Evolutionary conservation across 78 protist genomes (phyloP).

Genomic region (Dictyostelium firmibasis): DNA sequence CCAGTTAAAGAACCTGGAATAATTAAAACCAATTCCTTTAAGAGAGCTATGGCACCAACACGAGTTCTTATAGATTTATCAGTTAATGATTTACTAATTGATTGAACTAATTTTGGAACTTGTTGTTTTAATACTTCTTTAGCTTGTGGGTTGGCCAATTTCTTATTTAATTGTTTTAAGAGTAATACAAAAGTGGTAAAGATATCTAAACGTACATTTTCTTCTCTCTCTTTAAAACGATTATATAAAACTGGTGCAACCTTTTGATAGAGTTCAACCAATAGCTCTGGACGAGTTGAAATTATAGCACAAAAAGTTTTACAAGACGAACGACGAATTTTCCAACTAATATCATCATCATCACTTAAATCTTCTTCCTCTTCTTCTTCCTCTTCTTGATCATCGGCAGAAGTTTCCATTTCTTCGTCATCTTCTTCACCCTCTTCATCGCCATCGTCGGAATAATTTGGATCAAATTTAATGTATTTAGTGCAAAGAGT

Average conservation of each 20-base stretch:
- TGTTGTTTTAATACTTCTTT: conserved; percentile 80
- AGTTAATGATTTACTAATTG: conserved; percentile 39
- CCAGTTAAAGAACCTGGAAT: conserved; percentile 62
- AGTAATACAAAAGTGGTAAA: conserved; percentile 53
- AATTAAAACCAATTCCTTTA: conserved; percentile 63
- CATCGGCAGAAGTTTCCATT: conserved; percentile 74
- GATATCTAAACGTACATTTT: conserved; percentile 87
- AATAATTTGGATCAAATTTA: conserved; percentile 94
- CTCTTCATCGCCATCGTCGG: conserved; percentile 78
- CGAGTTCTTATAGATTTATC: conserved; percentile 79
- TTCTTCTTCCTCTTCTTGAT: conserved; percentile 11
- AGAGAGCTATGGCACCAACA: conserved; percentile 76
- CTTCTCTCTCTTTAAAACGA: conserved; percentile 93
- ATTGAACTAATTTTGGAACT: conserved; percentile 46
- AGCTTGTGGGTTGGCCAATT: conserved; percentile 75
- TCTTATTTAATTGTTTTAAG: conserved; percentile 50
- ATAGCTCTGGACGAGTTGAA: conserved; percentile 84
- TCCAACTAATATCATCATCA: conserved; percentile 97
- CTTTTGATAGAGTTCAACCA: conserved; percentile 21
- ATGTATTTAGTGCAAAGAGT: conserved; percentile 53
- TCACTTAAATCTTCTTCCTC: conserved; percentile 88
- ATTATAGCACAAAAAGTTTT: conserved; percentile 87
- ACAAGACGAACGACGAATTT: conserved; percentile 91
- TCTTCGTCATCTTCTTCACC: conserved; percentile 69
- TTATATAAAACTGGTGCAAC: conserved; percentile 85